Base-by-base conservation (phyloP, 768 basidiomycete genomes). In the Lactarius tabidus region DNA sequence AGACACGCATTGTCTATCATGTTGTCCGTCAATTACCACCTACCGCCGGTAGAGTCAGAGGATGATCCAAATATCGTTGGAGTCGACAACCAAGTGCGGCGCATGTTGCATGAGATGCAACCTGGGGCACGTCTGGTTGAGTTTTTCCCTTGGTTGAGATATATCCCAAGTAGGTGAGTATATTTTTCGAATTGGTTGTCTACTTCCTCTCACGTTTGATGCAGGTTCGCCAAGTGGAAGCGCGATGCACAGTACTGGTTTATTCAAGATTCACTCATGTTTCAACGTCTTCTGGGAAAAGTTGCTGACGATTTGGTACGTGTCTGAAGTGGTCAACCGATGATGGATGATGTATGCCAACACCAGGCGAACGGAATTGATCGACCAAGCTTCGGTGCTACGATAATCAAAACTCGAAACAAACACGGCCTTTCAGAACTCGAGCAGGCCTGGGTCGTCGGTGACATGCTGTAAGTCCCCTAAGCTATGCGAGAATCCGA, bases 371-470 rank as follows among this genome's bases (percentile, higher is more conserved):
- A 63, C 20, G 55, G 62, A 14, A 29, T 59, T n/a, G 48, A 64
- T 31, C 57, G 43, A 14, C 54, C 57, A 2, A 67, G 53, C 20
- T 60, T 69, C 7, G 38, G 54, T 6, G 58, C 61, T 7, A 51
- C 53, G 1, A 43, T 69, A 23, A n/a, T 67, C 15, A 52, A 64
- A 38, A 59, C 39, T 18, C 33, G 60, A 29, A 33, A 39, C 1
- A 57, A 63, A 33, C 18, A 54, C 33, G 51, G 43, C 20, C 53
- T 69, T 3, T 63, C 65, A 2, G 53, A 59, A 14, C 23, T 58
- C 20, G 65, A 69, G 59, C 36, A 28, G 3, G 59, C 68, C 17
- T 69, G 68, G 68, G 58, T 69, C 12, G 59, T 55, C 7, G 68
- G 66, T 7, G 57, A 41, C 9, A 69, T 67, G 62, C 55, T 67